Evolutionary conservation across 129 eudicot genomes (phyloP), one percentile per base, ranked within the genome.

Genomic region (Flaveria ramosissima): DNA sequence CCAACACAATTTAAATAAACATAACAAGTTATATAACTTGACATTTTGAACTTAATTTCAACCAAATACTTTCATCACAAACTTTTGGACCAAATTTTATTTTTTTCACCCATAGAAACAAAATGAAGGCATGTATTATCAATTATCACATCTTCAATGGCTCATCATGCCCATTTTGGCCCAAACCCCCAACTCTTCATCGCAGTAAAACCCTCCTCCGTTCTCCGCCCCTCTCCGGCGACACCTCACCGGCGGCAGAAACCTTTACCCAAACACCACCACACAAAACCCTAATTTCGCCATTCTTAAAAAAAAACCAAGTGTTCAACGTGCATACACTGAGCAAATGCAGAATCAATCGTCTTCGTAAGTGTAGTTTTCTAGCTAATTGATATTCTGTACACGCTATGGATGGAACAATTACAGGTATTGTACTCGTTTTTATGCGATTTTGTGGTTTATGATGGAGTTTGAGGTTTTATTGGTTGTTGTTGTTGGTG

Each of bases 371-470:
- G 23, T 12, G 52, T 23, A 59, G 2, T 43, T 74, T 74, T 14
- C 2, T 43, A 59, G 43, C 24, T 60, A 74, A 39, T 39, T 30
- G 8, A 9, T 30, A 50, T 14, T 9, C 19, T 1, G 9, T 30
- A 20, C 42, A 60, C 85, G 42, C 52, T 69, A 87, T 85, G 88
- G 79, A 85, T 30, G 80, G 77, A 45, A 23, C 88, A 24, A 75
- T 81, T 30, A 85, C 70, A 17, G 88, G 92, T 88, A 78, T 14
- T 32, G 8, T 4, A 17, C 50, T 3, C 55, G 27, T 24, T 26
- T 61, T 12, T 39, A 52, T 17, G 17, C 27, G 4, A 19, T 51
- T 23, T 23, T 76, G 42, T 61, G 19, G 59, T 23, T 48, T 71
- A 20, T 8, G 14, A 20, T 23, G 15, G 15, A 59, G 45, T 46